Evolutionary conservation across 495 filamentous ascomycete genomes (phyloP).

Genomic region (Tirmania nivea): DNA sequence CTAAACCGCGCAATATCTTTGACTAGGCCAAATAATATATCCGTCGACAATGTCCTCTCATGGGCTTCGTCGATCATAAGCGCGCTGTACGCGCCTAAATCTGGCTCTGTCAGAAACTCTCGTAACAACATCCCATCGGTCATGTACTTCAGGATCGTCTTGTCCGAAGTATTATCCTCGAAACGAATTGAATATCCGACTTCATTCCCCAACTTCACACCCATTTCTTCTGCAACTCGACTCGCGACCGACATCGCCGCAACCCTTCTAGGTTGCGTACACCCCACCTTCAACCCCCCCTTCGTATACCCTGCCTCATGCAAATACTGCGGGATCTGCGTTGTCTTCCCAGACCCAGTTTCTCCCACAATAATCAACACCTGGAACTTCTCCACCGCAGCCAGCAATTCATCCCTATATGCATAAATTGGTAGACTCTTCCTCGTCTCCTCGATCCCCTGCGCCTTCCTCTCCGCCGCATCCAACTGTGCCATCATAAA

Average conservation of each 20-base stretch:
- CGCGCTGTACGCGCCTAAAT: slow-evolving; percentile 62
- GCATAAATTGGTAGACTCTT: slow-evolving; percentile 81
- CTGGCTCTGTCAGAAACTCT: slow-evolving; percentile 79
- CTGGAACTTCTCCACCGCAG: slow-evolving; percentile 51
- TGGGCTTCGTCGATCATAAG: slow-evolving; percentile 97
- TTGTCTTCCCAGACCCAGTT: slow-evolving; percentile 77
- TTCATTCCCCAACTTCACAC: slow-evolving; percentile 71
- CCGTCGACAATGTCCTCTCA: slow-evolving; percentile 77
- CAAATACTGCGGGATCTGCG: slow-evolving; percentile 71
- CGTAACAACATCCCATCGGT: slow-evolving; percentile 92
- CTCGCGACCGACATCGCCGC: slow-evolving; percentile 91
- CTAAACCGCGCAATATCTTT: slow-evolving; percentile 78
- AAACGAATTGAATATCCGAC: slow-evolving; percentile 94
- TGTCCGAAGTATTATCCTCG: slow-evolving; percentile 80
- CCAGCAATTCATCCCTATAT: slow-evolving; percentile 50
- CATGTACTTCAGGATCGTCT: slow-evolving; percentile 91
- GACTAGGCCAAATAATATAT: slow-evolving; percentile 73
- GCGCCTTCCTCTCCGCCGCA: slow-evolving; percentile 64
- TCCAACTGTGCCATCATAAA: slow-evolving; percentile 58
- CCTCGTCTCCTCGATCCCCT: slow-evolving; percentile 72
- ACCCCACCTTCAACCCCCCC: slow-evolving; percentile 46
- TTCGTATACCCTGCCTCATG: slow-evolving; percentile 81
- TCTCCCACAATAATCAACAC: slow-evolving; percentile 73
- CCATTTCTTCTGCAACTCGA: slow-evolving; percentile 88
- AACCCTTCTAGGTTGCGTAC: slow-evolving; percentile 82